Conservation (phyloP, 2,329 filamentous ascomycete species). For the Sporothrix pseudoabietina region DNA sequence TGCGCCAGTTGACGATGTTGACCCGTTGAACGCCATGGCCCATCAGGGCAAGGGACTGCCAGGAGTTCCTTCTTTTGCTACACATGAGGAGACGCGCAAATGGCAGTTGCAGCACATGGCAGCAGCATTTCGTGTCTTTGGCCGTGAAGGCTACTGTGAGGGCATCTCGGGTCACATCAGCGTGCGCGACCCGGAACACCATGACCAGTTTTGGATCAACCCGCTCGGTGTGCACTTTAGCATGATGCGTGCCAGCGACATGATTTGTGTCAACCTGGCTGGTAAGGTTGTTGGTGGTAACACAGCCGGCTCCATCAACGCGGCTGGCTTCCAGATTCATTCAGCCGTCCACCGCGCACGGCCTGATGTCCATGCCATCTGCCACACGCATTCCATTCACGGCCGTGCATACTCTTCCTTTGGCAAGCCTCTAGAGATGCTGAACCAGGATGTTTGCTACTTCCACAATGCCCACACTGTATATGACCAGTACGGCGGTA, state of each 20-base stretch:
- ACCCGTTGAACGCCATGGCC: conserved; percentile 30
- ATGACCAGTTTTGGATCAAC: conserved; percentile 63
- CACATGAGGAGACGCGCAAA: conserved; percentile 28
- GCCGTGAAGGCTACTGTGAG: conserved; percentile 61
- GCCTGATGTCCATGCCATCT: conserved; percentile 59
- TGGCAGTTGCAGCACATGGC: conserved; percentile 52
- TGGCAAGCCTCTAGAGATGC: conserved; percentile 59
- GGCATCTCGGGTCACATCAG: conserved; percentile 65
- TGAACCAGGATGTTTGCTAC: conserved; percentile 58
- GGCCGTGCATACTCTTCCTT: conserved; percentile 62
- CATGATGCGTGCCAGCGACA: conserved; percentile 58
- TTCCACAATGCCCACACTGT: conserved; percentile 60
- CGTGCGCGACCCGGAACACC: conserved; percentile 59
- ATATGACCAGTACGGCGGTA: conserved; percentile 61
- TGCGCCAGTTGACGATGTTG: neutral
- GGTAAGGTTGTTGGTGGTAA: conserved; percentile 59
- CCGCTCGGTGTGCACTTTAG: conserved; percentile 61
- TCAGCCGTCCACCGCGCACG: conserved; percentile 58
- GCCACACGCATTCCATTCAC: conserved; percentile 58
- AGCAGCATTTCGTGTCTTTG: conserved; percentile 62
- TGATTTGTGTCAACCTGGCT: conserved; percentile 59
- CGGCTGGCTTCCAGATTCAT: conserved; percentile 63
- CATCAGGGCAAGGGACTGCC: conserved; percentile 29
- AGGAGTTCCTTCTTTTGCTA: conserved; percentile 30
- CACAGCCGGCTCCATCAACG: conserved; percentile 50